These are phyloP conservation scores for Talaromyces sp. DNA, from an alignment of 2,329 filamentous ascomycete species.

Conservation along the genomic window DNA sequence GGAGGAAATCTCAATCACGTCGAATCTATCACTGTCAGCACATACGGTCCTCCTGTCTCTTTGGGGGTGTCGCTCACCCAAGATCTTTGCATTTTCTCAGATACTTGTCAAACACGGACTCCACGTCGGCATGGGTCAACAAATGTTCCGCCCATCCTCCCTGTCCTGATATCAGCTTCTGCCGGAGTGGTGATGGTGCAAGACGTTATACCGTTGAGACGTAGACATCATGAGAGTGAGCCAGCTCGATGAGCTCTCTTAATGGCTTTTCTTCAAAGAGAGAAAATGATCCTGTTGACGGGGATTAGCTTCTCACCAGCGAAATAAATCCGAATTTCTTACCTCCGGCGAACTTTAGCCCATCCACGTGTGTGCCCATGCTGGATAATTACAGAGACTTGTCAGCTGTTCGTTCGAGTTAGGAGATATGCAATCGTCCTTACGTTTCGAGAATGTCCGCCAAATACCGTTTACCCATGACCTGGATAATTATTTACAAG, in stretches of 20 bases:
- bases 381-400: constrained; percentile 17
- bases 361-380: constrained; percentile 51
- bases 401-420: not conserved
- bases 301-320: too few species aligned
- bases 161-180: constrained; percentile 19
- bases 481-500: constrained; percentile 17
- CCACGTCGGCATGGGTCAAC: constrained; percentile 43
- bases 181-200: not conserved
- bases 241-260: constrained; percentile 45
- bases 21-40: constrained; percentile 34
- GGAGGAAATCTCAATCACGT: constrained; percentile 50
- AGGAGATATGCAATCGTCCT: constrained; percentile 1
- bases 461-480: constrained; percentile 50
- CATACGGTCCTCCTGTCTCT: not conserved
- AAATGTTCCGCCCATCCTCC: constrained; percentile 53
- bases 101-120: constrained; percentile 46
- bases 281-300: constrained; percentile 42
- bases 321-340: not conserved
- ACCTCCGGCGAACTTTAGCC: constrained; percentile 51
- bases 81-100: constrained; percentile 48
- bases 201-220: constrained; percentile 42
- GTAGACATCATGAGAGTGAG: constrained; percentile 47
- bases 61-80: constrained; percentile 25
- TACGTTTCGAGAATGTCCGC: constrained; percentile 50
- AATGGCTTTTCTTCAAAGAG: constrained; percentile 44